phyloP scores from a whole-genome alignment of 257 asterid genomes.

The Capsicum rhomboideum region DNA sequence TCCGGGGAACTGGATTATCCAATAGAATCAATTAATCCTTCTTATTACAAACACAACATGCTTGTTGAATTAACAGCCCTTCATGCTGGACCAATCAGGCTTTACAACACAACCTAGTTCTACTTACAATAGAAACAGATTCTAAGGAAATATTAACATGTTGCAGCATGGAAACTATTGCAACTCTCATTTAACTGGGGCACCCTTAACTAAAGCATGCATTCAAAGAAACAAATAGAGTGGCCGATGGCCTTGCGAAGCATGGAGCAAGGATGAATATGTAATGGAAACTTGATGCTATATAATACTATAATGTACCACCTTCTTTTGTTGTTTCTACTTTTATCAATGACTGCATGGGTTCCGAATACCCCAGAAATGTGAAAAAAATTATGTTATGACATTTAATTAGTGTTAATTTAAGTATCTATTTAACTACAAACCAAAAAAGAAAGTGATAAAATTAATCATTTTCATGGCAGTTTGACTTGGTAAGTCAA shows the following conservation, averaged over 20 bases:
- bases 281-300: not conserved
- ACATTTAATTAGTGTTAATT: not conserved
- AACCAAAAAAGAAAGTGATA: not conserved
- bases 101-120: too few relatives aligned
- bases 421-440: not conserved
- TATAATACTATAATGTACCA: not conserved
- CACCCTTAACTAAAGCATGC: not conserved
- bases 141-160: not conserved
- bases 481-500: not conserved
- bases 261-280: not conserved
- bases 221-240: not conserved
- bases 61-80: not conserved
- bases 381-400: not conserved
- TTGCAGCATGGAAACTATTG: not conserved
- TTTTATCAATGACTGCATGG: not conserved
- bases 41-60: not conserved
- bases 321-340: not conserved
- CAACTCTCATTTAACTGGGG: not conserved
- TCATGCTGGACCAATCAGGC: too few relatives aligned
- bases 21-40: not conserved
- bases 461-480: not conserved
- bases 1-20: not conserved
- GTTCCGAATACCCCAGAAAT: not conserved
- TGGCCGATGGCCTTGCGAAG: not conserved
- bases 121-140: not conserved